These are phyloP conservation scores for Byssothecium circinans DNA, from an alignment of 2,329 filamentous ascomycete species.

Conservation along the genomic window DNA sequence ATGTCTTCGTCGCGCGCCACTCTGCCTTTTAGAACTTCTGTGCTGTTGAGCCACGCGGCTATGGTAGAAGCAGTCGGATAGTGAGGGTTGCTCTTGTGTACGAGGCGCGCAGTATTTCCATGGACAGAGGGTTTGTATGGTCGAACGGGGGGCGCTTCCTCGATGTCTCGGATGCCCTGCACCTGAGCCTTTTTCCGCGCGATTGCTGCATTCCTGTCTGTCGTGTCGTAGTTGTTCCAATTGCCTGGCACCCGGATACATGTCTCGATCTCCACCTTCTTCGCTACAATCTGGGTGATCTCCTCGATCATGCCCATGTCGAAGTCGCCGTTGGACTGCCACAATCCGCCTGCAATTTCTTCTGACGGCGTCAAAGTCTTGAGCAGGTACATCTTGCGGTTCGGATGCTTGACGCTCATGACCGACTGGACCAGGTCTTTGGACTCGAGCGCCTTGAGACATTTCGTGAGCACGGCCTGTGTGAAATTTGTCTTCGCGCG, in stretches of 20 bases:
- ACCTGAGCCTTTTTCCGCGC: slow-evolving; percentile 42
- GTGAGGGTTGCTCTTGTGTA: slow-evolving; percentile 67
- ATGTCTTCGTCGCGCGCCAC: slow-evolving; percentile 68
- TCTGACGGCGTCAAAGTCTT: slow-evolving; percentile 81
- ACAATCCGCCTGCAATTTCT: slow-evolving; percentile 88
- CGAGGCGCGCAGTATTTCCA: slow-evolving; percentile 24
- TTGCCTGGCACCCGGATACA: slow-evolving; percentile 61
- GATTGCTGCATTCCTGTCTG: slow-evolving; percentile 37
- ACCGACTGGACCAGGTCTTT: slow-evolving; percentile 85
- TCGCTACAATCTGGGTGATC: slow-evolving; percentile 72
- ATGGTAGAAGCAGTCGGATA: slow-evolving; percentile 84
- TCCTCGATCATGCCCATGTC: slow-evolving; percentile 86
- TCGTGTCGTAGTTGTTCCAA: slow-evolving; percentile 47
- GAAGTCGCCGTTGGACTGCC: slow-evolving; percentile 89
- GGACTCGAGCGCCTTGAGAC: slow-evolving; percentile 78
- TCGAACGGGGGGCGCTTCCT: slow-evolving; percentile 30
- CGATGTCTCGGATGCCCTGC: slow-evolving; percentile 34
- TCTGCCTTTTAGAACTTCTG: slow-evolving; percentile 72
- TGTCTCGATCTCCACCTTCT: slow-evolving; percentile 70
- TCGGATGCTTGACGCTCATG: slow-evolving; percentile 87
- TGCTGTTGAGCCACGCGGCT: slow-evolving; percentile 70
- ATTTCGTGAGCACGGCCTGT: slow-evolving; percentile 77
- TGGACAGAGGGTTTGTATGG: slow-evolving; percentile 28
- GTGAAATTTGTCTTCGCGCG: slow-evolving; percentile 80
- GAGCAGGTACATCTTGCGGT: slow-evolving; percentile 96